phyloP scores from a whole-genome alignment of 257 asterid genomes.

The Mentha longifolia region DNA sequence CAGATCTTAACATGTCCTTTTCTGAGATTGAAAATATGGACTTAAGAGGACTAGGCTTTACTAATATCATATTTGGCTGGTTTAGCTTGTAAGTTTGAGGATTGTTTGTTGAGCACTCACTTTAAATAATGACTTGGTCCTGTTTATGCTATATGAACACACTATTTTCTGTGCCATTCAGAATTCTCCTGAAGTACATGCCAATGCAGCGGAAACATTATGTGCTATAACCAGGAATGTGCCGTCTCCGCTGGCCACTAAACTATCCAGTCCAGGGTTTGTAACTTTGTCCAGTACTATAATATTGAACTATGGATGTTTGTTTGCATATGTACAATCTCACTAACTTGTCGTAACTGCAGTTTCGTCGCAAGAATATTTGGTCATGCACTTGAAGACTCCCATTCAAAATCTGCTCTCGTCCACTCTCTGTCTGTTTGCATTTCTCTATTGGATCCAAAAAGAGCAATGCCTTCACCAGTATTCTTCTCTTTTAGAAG shows the following conservation, averaged over 20 bases:
- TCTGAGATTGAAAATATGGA: slow-evolving; percentile 31
- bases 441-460: slow-evolving; percentile 91
- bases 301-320: slow-evolving; percentile 18
- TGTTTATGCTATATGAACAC: slow-evolving; percentile 27
- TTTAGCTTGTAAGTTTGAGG: slow-evolving; percentile 28
- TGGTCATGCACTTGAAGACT: slow-evolving; percentile 85
- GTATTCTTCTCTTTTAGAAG: slow-evolving; percentile 76
- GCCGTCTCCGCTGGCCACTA: slow-evolving; percentile 87
- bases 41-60: slow-evolving; percentile 29
- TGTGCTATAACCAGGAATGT: slow-evolving; percentile 90
- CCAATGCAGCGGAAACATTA: slow-evolving; percentile 93
- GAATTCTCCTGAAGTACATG: slow-evolving; percentile 95
- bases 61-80: slow-evolving; percentile 27
- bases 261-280: slow-evolving; percentile 89
- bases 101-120: slow-evolving; percentile 26
- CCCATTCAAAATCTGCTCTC: slow-evolving; percentile 83
- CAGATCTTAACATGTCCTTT: slow-evolving; percentile 26
- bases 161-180: slow-evolving; percentile 42
- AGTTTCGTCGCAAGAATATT: slow-evolving; percentile 92
- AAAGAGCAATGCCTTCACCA: slow-evolving; percentile 76
- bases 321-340: slow-evolving; percentile 26
- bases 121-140: slow-evolving; percentile 24
- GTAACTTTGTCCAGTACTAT: slow-evolving; percentile 29
- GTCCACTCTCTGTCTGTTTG: slow-evolving; percentile 87
- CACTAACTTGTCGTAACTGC: slow-evolving; percentile 38